phyloP scores from a whole-genome alignment of 495 filamentous ascomycete genomes.

The Extremus antarcticus region DNA sequence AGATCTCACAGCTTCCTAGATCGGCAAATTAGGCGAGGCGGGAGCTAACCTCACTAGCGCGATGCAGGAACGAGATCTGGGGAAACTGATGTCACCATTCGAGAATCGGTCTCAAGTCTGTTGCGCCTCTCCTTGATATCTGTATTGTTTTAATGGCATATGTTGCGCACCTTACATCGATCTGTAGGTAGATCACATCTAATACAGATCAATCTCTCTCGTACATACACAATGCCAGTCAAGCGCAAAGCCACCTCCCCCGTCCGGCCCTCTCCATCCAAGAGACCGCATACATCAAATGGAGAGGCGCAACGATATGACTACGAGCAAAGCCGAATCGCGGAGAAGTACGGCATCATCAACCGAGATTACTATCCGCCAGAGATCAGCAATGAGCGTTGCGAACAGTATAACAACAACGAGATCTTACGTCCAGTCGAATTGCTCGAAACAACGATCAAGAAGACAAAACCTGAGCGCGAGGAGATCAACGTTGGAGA shows the following conservation, averaged over 20 bases:
- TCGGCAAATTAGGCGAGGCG: not conserved
- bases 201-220: too few relatives aligned
- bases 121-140: not conserved
- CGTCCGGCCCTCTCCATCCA: constrained; percentile 1
- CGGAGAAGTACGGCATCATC: constrained; percentile 15
- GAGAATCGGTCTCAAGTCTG: not conserved
- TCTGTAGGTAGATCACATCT: too few relatives aligned
- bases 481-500: constrained; percentile 38
- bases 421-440: constrained; percentile 57
- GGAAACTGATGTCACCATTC: not conserved
- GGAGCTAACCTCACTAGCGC: not conserved
- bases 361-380: constrained; percentile 68
- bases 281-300: not conserved
- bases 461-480: constrained; percentile 20
- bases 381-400: constrained; percentile 71
- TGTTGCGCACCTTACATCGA: too few relatives aligned
- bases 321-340: not conserved
- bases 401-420: constrained; percentile 55
- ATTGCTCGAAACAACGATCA: constrained; percentile 22
- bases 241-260: constrained; percentile 8
- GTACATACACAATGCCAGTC: not conserved
- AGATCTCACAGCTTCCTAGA: not conserved
- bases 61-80: constrained; percentile 1
- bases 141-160: too few relatives aligned
- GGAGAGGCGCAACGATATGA: not conserved